Base-by-base conservation (phyloP, 2,329 filamentous ascomycete species). In the Dichotomopilus funicola region DNA sequence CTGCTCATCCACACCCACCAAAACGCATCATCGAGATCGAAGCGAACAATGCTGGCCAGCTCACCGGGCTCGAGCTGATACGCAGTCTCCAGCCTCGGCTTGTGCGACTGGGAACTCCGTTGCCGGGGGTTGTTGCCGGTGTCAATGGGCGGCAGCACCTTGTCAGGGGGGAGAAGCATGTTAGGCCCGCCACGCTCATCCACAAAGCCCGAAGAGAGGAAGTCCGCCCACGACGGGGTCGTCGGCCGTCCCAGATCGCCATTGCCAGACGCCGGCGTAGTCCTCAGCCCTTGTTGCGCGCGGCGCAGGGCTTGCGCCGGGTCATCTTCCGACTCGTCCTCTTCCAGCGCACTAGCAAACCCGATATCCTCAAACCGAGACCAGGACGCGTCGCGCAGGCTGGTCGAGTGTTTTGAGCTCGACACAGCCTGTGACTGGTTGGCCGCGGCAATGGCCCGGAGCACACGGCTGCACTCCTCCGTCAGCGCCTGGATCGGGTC, bases 1-100 rank as follows among this genome's bases (percentile, higher is more conserved):
- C 92, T 97, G 64, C 85, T 95, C 79, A 99, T 97, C 94, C 94
- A 99, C 4, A 97, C 94, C 92, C 94, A 97, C 94, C 94, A 99
- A 71, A 99, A 99, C 1, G 91, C 87, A 69, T 97, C 92, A 64
- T 99, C 94, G 5, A 99, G 78, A 60, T 94, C 86, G 55, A 97
- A 82, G 40, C 81, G 81, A 31, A 82, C 88, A 66, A 99, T 96
- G 68, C 91, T 97, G 35, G 94, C 94, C 55, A 99, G 79, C 76
- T 99, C 94, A 51, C 91, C 94, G 0, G 92, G 94, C 61, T 96
- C 91, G 0, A 96, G 76, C 42, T 82, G 77, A 31, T 73, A 72
- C 53, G 88, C 83, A 11, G 78, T 79, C 61, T 91, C 85, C n/a
- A 89, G 74, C 56, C 84, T 80, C 44, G 87, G 84, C 54, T 78